Evolutionary conservation across 2,329 filamentous ascomycete genomes (phyloP), one percentile per base, ranked within the genome.

Genomic region (Coniella vitis): DNA sequence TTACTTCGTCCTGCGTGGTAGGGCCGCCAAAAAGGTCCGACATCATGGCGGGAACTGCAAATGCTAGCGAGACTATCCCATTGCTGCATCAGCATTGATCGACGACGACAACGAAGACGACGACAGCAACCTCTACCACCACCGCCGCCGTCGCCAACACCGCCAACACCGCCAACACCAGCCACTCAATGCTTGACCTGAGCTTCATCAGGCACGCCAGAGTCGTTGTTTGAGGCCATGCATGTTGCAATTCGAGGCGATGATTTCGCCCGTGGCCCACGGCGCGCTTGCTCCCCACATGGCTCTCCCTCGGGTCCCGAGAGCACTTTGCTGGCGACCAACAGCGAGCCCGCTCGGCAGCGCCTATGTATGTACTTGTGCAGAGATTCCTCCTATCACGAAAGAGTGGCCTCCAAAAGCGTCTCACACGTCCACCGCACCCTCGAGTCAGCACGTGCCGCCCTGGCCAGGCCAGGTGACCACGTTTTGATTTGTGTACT

Each of bases 251-350:
- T 48, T 17, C 17, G 17, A 9, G 32, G 38, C 20, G 25, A 32
- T 29, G 12, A 36, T 48, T 21, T 20, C 38, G 38, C 19, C 22
- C 14, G 14, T 25, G 3, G n/a, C 31, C 19, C 22, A 38, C 17
- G 32, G 20, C 14, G 7, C 10, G 21, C 25, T 17, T 14, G 14
- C 35, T 47, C 37, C 39, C 22, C 22, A 45, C 21, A 7, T 17
- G 32, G 10, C 4, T 4, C 17, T 14, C 31, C 14, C 38, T 48
- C 47, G 47, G 47, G 35, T 44, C 35, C 47, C 47, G 47, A 48
- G 39, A 21, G 22, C 44, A 34, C 7, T 32, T 3, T 7, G 14
- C 4, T 36, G 34, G 5, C 16, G 34, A 16, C 34, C 34, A 14
- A 16, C 7, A 14, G 7, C 34, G 34, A 36, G 14, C 14, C 34